These are phyloP conservation scores for Alternaria ethzedia DNA, from an alignment of 2,329 filamentous ascomycete species.

Conservation along the genomic window DNA sequence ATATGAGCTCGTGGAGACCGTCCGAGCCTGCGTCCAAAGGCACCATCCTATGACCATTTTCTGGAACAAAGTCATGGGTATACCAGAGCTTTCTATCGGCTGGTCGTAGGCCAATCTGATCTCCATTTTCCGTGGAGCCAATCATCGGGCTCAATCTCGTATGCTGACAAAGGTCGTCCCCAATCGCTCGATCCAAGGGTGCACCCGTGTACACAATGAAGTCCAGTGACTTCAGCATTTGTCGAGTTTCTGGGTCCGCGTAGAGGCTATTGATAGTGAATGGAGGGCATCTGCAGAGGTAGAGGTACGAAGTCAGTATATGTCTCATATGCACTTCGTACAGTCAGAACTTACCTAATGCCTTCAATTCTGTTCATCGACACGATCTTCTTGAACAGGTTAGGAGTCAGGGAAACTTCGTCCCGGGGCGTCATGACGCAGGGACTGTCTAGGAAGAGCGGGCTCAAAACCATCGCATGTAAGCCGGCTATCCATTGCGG, in stretches of 20 bases:
- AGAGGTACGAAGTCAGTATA: no score
- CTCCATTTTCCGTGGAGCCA: conserved; percentile 26
- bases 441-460: conserved; percentile 11
- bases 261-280: not conserved
- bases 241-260: conserved; percentile 12
- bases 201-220: conserved; percentile 20
- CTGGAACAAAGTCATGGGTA: conserved; percentile 23
- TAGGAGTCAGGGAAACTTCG: conserved; percentile 1
- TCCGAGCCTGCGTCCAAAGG: conserved; percentile 22
- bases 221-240: conserved; percentile 20
- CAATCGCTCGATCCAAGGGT: conserved; percentile 17
- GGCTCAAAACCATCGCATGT: conserved; percentile 7
- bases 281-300: not conserved
- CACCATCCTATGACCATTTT: conserved; percentile 18
- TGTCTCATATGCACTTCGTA: no score
- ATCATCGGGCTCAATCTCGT: conserved; percentile 20
- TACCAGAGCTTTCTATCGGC: conserved; percentile 21
- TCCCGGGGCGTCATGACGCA: conserved; percentile 16
- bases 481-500: conserved; percentile 28
- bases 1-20: conserved; percentile 37
- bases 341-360: not conserved
- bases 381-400: conserved; percentile 10
- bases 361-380: not conserved
- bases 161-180: conserved; percentile 19
- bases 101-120: conserved; percentile 12